Evolutionary conservation across 2,329 filamentous ascomycete species (phyloP), one percentile per base, ranked within the genome.

Genomic region (Talaromyces sp.): DNA sequence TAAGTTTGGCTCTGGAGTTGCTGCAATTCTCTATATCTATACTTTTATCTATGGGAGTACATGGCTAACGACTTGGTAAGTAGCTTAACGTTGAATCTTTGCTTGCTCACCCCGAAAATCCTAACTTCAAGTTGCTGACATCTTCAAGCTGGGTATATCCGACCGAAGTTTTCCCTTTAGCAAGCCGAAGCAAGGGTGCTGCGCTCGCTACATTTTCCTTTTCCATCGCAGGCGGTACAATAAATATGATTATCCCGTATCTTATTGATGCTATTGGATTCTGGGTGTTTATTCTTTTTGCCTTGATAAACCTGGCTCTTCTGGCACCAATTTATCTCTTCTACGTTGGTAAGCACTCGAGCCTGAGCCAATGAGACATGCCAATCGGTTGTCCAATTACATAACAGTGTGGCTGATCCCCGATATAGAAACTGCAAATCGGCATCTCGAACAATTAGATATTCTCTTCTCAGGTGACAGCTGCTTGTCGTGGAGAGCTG

Each of bases 241-340:
- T 65, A 52, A 64, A 64, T 51, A 65, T 70, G 40, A 65, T 73
- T 20, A 68, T 69, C 24, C 71, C 69, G 1, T 67, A 70, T 22
- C 64, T 72, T 54, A 70, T 70, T 36, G 57, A 60, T 19, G 63
- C 64, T 1, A 65, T 69, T 20, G 60, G 63, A 4, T 70, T 64
- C 37, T 69, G 66, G 66, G 59, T 69, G 9, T 69, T 70, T 35
- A 67, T 70, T 36, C 54, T 70, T 8, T 70, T 70, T 51, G 66
- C 65, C 2, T 36, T 69, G 20, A 62, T 70, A 8, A 70, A 69
- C 35, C 56, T 70, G 17, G 42, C 60, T 11, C 54, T 64, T 47
- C 42, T 69, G 19, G 54, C 65, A 14, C 66, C 65, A 3, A 63
- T 66, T 10, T 67, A 62, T 43, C 46, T 61, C 3, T 67, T 68